Conservation (phyloP, 2,329 filamentous ascomycete genomes). For the Neofusicoccum sp. region DNA sequence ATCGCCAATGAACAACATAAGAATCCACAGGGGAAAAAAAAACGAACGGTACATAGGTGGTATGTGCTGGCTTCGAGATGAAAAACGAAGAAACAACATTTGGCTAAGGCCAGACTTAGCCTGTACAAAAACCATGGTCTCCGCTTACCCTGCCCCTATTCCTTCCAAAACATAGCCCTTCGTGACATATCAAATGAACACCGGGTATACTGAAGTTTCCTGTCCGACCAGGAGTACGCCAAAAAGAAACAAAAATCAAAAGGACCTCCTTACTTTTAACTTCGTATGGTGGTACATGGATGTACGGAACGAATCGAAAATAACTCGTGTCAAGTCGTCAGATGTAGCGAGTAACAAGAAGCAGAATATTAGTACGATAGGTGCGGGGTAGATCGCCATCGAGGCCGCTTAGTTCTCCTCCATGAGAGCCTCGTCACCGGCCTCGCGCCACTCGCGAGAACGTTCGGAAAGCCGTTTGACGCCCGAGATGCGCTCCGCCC, state of each 20-base stretch:
- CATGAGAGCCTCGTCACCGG: constrained; percentile 71
- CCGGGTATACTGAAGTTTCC: constrained; percentile 17
- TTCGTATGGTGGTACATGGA: constrained; percentile 15
- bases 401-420: constrained; percentile 45
- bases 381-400: background rate
- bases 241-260: constrained; percentile 1
- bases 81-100: background rate
- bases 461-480: constrained; percentile 80
- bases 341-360: constrained; percentile 8
- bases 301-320: constrained; percentile 14
- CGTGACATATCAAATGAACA: constrained; percentile 20
- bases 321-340: constrained; percentile 18
- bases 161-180: constrained; percentile 17
- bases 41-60: background rate
- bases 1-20: constrained; percentile 4
- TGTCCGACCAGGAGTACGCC: background rate
- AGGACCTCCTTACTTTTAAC: constrained; percentile 7
- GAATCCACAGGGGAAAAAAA: constrained; percentile 4
- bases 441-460: constrained; percentile 90
- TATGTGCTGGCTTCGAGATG: constrained; percentile 2
- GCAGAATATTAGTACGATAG: constrained; percentile 9
- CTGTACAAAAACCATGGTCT: background rate
- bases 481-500: constrained; percentile 80
- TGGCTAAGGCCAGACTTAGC: constrained; percentile 7
- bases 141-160: constrained; percentile 17